phyloP scores from a whole-genome alignment of 768 basidiomycete genomes.

The Phaeotremella fagi region DNA sequence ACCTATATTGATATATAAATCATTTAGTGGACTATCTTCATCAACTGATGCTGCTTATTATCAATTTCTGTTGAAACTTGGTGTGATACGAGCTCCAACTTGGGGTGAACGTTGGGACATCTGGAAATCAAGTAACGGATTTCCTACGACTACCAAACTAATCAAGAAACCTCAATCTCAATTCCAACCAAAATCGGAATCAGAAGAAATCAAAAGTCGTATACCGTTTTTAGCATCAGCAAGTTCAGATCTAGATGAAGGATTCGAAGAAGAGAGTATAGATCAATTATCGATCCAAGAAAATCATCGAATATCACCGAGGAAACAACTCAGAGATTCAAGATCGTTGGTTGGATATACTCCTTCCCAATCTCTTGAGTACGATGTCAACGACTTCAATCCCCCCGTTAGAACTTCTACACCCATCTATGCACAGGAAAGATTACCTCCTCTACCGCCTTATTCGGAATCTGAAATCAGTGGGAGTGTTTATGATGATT shows the following conservation, averaged over 20 bases:
- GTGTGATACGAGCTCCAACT: slow-evolving; percentile 34
- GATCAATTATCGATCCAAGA: slow-evolving; percentile 9
- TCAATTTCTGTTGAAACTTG: slow-evolving; percentile 39
- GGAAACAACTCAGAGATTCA: slow-evolving; percentile 18
- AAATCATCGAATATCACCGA: slow-evolving; percentile 16
- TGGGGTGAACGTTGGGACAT: slow-evolving; percentile 44
- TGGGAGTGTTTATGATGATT: not conserved
- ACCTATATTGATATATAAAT: slow-evolving; percentile 1
- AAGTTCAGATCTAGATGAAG: slow-evolving; percentile 39
- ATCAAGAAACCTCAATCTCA: not conserved
- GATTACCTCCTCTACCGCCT: slow-evolving; percentile 21
- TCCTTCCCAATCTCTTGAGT: slow-evolving; percentile 22
- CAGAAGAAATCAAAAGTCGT: slow-evolving; percentile 13
- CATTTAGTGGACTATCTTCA: slow-evolving; percentile 33
- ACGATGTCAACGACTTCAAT: slow-evolving; percentile 11
- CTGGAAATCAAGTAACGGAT: slow-evolving; percentile 20
- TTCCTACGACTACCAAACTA: not conserved
- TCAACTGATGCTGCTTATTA: slow-evolving; percentile 38
- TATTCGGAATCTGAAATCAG: slow-evolving; percentile 36
- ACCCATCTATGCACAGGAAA: slow-evolving; percentile 19
- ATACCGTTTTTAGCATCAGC: slow-evolving; percentile 41
- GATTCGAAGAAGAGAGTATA: slow-evolving; percentile 11
- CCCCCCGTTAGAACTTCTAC: slow-evolving; percentile 34
- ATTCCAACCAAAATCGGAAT: not conserved
- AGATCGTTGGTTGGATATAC: slow-evolving; percentile 36